Evolutionary conservation across 2,329 filamentous ascomycete genomes (phyloP).

Genomic region (Zopfia rhizophila): DNA sequence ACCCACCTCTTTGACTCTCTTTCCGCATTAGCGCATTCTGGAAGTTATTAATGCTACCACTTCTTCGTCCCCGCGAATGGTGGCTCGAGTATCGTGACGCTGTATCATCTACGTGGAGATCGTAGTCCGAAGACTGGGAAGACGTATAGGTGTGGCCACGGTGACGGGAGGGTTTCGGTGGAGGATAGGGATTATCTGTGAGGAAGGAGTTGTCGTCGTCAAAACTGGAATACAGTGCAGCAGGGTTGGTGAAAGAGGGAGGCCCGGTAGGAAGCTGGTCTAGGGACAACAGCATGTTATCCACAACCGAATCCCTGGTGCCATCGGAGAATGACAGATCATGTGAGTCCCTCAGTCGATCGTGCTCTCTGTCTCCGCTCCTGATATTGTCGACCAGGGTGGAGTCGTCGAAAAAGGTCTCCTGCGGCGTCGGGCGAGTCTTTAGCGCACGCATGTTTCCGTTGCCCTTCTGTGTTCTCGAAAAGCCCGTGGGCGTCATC

Average conservation of each 20-base stretch:
- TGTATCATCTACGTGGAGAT: conserved; percentile 51
- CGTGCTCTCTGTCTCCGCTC: conserved; percentile 28
- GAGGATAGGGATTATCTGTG: conserved; percentile 41
- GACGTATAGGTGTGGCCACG: conserved; percentile 70
- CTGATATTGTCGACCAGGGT: conserved; percentile 43
- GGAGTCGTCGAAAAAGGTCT: conserved; percentile 50
- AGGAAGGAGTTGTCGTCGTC: conserved; percentile 53
- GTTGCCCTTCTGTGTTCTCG: conserved; percentile 33
- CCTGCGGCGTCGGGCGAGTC: conserved; percentile 38
- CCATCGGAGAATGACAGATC: conserved; percentile 84
- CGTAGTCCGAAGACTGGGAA: conserved; percentile 67
- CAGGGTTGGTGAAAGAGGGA: conserved; percentile 33
- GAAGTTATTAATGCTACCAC: conserved; percentile 83
- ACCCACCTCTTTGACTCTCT: conserved; percentile 48
- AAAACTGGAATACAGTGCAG: conserved; percentile 50
- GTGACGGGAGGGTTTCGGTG: conserved; percentile 53
- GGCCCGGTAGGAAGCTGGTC: conserved; percentile 71
- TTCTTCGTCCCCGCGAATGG: conserved; percentile 69
- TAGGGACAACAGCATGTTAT: conserved; percentile 94
- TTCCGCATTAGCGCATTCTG: conserved; percentile 38
- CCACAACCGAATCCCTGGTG: conserved; percentile 89
- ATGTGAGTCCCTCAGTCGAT: conserved; percentile 71
- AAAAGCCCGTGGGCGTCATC: conserved; percentile 42
- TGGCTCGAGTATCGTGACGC: conserved; percentile 55
- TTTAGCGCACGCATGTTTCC: conserved; percentile 42